Conservation (phyloP, 1,284 basidiomycete genomes). For the Ustilago esculenta region DNA sequence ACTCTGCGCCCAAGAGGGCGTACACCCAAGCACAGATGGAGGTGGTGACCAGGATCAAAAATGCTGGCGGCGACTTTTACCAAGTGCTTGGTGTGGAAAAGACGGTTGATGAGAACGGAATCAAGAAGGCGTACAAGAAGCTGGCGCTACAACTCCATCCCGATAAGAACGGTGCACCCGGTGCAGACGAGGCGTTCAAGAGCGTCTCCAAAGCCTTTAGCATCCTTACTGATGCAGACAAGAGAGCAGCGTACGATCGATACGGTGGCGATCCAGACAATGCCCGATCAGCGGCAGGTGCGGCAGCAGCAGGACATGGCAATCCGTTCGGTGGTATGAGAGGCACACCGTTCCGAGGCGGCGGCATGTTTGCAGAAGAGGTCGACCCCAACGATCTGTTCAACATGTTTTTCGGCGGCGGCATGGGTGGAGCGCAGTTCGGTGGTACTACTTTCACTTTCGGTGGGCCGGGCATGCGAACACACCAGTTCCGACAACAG, state of each 20-base stretch:
- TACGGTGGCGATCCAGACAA: slow-evolving; percentile 87
- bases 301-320: slow-evolving; percentile 50
- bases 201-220: slow-evolving; percentile 98
- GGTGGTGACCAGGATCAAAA: slow-evolving; percentile 84
- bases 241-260: slow-evolving; percentile 87
- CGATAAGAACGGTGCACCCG: slow-evolving; percentile 96
- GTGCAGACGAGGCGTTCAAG: slow-evolving; percentile 99
- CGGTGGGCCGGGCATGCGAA: slow-evolving; percentile 61
- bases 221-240: slow-evolving; percentile 89
- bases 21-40: slow-evolving; percentile 86
- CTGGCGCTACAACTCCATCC: slow-evolving; percentile 92
- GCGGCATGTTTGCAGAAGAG: slow-evolving; percentile 73
- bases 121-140: slow-evolving; percentile 98
- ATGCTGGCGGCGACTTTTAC: slow-evolving; percentile 89
- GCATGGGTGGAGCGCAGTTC: slow-evolving; percentile 67
- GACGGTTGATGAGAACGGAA: slow-evolving; percentile 78
- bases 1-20: slow-evolving; percentile 73
- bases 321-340: slow-evolving; percentile 39
- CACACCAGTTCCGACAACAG: slow-evolving; percentile 50
- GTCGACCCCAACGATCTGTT: slow-evolving; percentile 95
- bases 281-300: slow-evolving; percentile 76
- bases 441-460: slow-evolving; percentile 59
- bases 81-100: slow-evolving; percentile 86
- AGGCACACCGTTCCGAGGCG: slow-evolving; percentile 31
- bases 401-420: slow-evolving; percentile 97